A percentile compares a stretch with the other conserved stretches of the same genome.
Conservation (phyloP, 306 rosid species). For the Cajanus cajan region DNA sequence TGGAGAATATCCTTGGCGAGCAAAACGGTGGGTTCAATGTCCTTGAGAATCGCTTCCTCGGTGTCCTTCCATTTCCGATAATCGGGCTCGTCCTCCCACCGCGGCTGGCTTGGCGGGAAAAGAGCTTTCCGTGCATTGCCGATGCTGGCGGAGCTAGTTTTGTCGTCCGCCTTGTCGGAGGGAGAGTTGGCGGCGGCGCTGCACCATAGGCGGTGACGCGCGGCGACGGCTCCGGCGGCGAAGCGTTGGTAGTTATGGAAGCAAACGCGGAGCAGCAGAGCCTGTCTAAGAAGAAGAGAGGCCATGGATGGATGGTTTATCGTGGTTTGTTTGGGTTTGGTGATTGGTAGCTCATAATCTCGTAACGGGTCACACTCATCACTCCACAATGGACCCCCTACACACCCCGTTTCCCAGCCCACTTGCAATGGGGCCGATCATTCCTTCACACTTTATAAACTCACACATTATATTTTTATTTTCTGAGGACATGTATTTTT, state of each 20-base stretch:
- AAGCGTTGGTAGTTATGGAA: slow-evolving; percentile 37
- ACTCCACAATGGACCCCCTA: background rate
- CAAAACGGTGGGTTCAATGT: slow-evolving; percentile 59
- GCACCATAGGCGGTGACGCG: slow-evolving; percentile 41
- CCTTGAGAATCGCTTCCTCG: slow-evolving; percentile 62
- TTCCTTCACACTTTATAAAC: background rate
- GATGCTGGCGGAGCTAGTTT: slow-evolving; percentile 3
- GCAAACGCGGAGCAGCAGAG: slow-evolving; percentile 47
- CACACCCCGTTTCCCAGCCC: background rate
- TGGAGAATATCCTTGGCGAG: slow-evolving; percentile 77
- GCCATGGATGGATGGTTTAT: slow-evolving; percentile 45
- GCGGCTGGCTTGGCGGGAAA: slow-evolving; percentile 30
- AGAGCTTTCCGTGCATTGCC: slow-evolving; percentile 28
- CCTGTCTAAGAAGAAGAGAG: slow-evolving; percentile 42
- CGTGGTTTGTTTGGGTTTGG: background rate
- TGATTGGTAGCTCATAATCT: background rate
- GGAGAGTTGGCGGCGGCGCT: slow-evolving; percentile 35
- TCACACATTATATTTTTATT: too few species aligned
- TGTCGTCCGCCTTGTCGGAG: slow-evolving; percentile 42
- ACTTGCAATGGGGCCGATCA: background rate
- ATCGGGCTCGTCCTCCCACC: slow-evolving; percentile 58
- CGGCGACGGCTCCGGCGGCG: slow-evolving; percentile 20
- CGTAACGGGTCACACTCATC: background rate
- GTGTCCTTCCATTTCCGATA: slow-evolving; percentile 68
- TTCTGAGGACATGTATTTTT: too few species aligned